phyloP scores from a whole-genome alignment of 257 asterid genomes.

The Gentiana macrophylla region DNA sequence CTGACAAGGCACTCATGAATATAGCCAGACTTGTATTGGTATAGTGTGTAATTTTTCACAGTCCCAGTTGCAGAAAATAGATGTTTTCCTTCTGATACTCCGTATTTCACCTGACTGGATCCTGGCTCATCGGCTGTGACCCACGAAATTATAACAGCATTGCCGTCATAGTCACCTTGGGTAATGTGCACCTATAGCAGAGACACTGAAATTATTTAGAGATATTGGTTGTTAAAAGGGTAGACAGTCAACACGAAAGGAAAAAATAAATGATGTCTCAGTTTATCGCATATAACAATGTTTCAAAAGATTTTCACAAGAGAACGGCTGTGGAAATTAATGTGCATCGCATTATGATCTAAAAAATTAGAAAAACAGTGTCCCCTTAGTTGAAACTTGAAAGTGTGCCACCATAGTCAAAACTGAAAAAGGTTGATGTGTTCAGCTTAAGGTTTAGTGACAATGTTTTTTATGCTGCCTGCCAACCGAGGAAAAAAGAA shows the following conservation, averaged over 20 bases:
- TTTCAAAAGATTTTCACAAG: no score
- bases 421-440: no score
- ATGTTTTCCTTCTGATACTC: constrained; percentile 61
- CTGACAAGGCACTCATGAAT: constrained; percentile 76
- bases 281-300: no score
- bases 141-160: constrained; percentile 87
- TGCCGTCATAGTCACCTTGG: constrained; percentile 96
- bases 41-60: constrained; percentile 58
- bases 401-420: no score
- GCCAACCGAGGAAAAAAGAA: no score
- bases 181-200: constrained; percentile 76
- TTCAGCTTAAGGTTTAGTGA: no score
- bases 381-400: no score
- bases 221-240: background rate
- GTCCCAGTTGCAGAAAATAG: constrained; percentile 55
- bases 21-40: constrained; percentile 73
- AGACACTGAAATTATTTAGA: background rate
- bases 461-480: no score
- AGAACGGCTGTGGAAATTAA: no score
- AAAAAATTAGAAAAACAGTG: no score
- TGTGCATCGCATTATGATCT: no score
- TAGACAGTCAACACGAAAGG: background rate
- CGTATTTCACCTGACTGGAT: constrained; percentile 63
- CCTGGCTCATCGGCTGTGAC: constrained; percentile 72
- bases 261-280: background rate